phyloP scores from a whole-genome alignment of 2,329 filamentous ascomycete genomes.

The Pyrenochaeta sp. region DNA sequence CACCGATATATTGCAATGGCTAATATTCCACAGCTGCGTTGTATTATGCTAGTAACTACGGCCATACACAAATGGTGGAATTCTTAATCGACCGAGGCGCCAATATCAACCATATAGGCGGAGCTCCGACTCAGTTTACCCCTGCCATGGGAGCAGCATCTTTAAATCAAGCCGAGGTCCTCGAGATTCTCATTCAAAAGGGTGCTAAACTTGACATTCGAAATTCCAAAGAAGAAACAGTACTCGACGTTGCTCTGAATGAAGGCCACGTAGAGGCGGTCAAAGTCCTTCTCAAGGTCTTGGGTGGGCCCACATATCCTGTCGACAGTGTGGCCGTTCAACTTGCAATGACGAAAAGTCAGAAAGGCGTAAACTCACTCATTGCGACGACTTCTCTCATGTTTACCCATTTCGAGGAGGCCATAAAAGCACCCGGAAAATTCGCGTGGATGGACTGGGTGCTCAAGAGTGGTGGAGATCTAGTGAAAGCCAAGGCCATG shows the following conservation, averaged over 20 bases:
- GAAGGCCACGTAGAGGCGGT: slow-evolving; percentile 14
- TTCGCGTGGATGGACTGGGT: slow-evolving; percentile 30
- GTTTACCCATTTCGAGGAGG: slow-evolving; percentile 12
- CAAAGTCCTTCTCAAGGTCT: slow-evolving; percentile 17
- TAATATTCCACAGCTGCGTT: slow-evolving; percentile 20
- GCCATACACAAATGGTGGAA: slow-evolving; percentile 18
- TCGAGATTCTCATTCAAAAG: slow-evolving; percentile 15
- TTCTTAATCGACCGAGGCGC: slow-evolving; percentile 25
- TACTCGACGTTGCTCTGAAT: slow-evolving; percentile 20
- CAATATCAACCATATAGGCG: slow-evolving; percentile 17
- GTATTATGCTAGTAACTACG: slow-evolving; percentile 18
- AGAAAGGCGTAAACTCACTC: slow-evolving; percentile 14
- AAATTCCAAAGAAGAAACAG: slow-evolving; percentile 8
- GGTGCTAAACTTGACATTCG: slow-evolving; percentile 15
- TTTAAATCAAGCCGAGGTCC: slow-evolving; percentile 13
- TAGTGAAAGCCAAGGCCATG: slow-evolving; percentile 20
- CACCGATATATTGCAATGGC: no score
- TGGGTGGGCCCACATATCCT: slow-evolving; percentile 25
- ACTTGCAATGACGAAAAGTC: slow-evolving; percentile 21
- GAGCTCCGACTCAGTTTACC: slow-evolving; percentile 12
- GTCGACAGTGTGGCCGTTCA: slow-evolving; percentile 26
- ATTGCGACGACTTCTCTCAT: slow-evolving; percentile 19
- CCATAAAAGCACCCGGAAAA: neutral
- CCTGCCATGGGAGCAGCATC: slow-evolving; percentile 23
- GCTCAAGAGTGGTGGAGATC: slow-evolving; percentile 21